Evolutionary conservation across 2,329 filamentous ascomycete species (phyloP), one percentile per base, ranked within the genome.

Genomic region (Atkinsonella texensis): DNA sequence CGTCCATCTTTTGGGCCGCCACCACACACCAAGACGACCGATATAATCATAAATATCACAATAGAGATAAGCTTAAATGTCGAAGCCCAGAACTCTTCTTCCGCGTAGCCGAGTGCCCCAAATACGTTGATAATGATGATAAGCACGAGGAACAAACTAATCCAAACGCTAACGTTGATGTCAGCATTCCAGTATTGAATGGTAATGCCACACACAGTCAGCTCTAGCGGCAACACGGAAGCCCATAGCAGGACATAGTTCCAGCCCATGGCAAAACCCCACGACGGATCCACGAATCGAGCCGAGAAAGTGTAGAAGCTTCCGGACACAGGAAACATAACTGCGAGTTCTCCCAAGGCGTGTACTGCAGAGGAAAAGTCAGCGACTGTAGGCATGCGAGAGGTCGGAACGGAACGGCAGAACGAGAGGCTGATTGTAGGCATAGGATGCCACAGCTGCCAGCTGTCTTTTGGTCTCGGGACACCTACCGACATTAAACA

Each of bases 261-360:
- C 71, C 70, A 74, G 50, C 73, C 73, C 72, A 75, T 74, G 54
- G 72, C 72, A 56, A 75, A 75, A 53, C 73, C 73, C 74, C 76
- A 80, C 2, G 77, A 74, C 38, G 77, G 77, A 58, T 79, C 77
- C 53, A 81, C 76, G 57, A 81, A 81, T 49, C 78, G 76, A 44
- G 72, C 69, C 33, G 74, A 76, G 66, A 79, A 80, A 18, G 74
- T 76, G 60, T 77, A 80, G 69, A 81, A 81, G 54, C 74, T 75
- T 61, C 77, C 77, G 58, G 76, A 77, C 59, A 80, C 72, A 17
- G 77, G 78, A 56, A 73, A 81, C 65, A 80, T 70, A 56, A 80
- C 73, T 43, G 77, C 74, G 52, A 81, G 64, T 64, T 81, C 78
- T 56, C 77, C 78, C 53, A 81, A 71, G 55, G 77, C 77, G 58